Evolutionary conservation across 768 basidiomycete species (phyloP), one percentile per base, ranked within the genome.

Genomic region (Hericium alpestre): DNA sequence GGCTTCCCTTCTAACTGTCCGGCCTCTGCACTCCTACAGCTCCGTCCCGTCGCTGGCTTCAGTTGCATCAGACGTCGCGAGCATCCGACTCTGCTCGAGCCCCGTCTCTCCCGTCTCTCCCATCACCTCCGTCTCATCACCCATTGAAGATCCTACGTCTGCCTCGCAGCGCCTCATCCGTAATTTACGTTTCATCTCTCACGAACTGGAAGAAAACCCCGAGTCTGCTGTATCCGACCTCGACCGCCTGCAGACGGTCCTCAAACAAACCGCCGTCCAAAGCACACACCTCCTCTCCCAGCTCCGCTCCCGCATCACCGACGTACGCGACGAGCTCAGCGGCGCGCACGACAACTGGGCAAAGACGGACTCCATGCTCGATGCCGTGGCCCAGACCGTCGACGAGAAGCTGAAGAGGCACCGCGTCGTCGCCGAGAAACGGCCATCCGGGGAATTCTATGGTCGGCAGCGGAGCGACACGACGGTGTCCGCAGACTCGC

Each of bases 401-500:
- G 73, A 76, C 51, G 73, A 72, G n/a, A 76, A 74, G n/a, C 59
- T 79, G 37, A 64, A 65, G 7, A 58, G 66, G 20, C 68, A 69
- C 3, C 74, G 74, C 12, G 66, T 77, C 25, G 32, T 16, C 32
- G 51, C 41, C 40, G 5, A 11, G 38, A 58, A 40, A 54, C 56
- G 48, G n/a, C 38, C 47, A 18, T 16, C 32, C 22, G 56, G 57
- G 40, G 60, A 64, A n/a, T 55, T 55, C 39, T 37, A 43, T 13
- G 63, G 61, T 54, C 62, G 66, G 41, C 58, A 56, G 25, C 72
- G 75, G 41, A 71, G 72, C n/a, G 67, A 68, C 1, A 74, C 78
- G 13, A 76, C 83, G 55, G 83, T 79, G 51, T 87, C 86, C n/a
- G 78, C 80, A 64, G 84, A 86, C 65, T 87, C 86, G 1, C 78